These are phyloP conservation scores for Clausena lansium DNA, from an alignment of 345 rosid species.

Conservation along the genomic window DNA sequence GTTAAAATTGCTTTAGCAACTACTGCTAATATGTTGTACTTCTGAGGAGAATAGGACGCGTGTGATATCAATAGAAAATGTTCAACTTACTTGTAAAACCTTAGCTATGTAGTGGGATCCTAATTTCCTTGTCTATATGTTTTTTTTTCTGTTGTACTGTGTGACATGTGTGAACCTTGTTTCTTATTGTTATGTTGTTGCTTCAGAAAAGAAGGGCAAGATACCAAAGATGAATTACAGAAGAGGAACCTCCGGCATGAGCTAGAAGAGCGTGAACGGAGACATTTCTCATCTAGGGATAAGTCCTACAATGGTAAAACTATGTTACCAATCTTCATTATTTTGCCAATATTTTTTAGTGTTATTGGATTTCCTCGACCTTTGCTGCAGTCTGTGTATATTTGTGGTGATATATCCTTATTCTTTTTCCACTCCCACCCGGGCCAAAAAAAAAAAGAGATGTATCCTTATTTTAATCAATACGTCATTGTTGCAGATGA, in stretches of 20 bases:
- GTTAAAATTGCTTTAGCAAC: not conserved
- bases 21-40: not conserved
- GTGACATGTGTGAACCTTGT: not conserved
- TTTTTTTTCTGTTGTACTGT: not conserved
- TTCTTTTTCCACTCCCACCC: no score
- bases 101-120: not conserved
- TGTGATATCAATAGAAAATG: not conserved
- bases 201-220: conserved; percentile 88
- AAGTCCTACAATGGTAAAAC: conserved; percentile 56
- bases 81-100: not conserved
- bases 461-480: not conserved
- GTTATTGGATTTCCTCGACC: not conserved
- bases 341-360: not conserved
- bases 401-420: not conserved
- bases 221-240: conserved; percentile 80
- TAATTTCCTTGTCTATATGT: not conserved
- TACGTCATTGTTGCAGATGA: conserved; percentile 55
- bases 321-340: not conserved
- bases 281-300: conserved; percentile 88
- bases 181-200: conserved; percentile 8
- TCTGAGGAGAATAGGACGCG: not conserved
- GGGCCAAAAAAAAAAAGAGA: no score
- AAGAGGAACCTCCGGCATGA: conserved; percentile 83
- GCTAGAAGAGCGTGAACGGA: conserved; percentile 87
- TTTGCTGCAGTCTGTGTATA: conserved; percentile 3